A percentile compares a stretch with the other conserved stretches of the same genome.
Evolutionary conservation across 768 basidiomycete species (phyloP).

Genomic region (Suillus fuscotomentosus): DNA sequence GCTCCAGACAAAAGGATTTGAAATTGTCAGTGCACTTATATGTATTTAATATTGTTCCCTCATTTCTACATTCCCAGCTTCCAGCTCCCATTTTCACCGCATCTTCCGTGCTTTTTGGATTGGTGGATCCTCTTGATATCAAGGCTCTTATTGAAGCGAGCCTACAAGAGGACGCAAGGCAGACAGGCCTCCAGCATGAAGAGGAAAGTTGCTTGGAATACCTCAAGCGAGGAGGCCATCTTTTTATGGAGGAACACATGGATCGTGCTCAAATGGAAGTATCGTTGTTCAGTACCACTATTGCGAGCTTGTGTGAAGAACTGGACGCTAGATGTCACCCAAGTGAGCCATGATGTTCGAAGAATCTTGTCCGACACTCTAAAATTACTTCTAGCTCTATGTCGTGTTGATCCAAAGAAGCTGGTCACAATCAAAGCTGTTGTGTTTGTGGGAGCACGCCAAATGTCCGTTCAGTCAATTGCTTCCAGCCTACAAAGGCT

Average conservation of each 20-base stretch:
- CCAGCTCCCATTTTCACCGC: too few species aligned
- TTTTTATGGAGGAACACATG: too few species aligned
- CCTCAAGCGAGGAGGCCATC: too few species aligned
- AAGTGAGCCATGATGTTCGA: constrained; percentile 17
- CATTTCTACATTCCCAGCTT: too few species aligned
- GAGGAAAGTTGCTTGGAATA: too few species aligned
- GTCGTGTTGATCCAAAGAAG: background rate
- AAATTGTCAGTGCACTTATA: too few species aligned
- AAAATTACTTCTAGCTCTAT: background rate
- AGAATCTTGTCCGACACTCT: background rate
- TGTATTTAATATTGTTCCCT: too few species aligned
- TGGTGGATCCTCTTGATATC: too few species aligned
- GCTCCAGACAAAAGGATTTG: background rate
- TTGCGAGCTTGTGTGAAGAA: background rate
- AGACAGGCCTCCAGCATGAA: too few species aligned
- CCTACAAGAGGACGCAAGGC: too few species aligned
- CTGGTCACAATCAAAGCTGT: background rate
- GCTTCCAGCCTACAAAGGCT: background rate
- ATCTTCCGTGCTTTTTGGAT: too few species aligned
- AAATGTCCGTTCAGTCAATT: background rate
- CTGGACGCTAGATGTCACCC: background rate
- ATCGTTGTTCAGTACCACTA: background rate
- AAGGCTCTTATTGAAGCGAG: too few species aligned
- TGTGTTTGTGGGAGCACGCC: background rate
- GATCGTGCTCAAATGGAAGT: background rate